phyloP scores from a whole-genome alignment of 768 basidiomycete species.

The Lactifluus piperatus region DNA sequence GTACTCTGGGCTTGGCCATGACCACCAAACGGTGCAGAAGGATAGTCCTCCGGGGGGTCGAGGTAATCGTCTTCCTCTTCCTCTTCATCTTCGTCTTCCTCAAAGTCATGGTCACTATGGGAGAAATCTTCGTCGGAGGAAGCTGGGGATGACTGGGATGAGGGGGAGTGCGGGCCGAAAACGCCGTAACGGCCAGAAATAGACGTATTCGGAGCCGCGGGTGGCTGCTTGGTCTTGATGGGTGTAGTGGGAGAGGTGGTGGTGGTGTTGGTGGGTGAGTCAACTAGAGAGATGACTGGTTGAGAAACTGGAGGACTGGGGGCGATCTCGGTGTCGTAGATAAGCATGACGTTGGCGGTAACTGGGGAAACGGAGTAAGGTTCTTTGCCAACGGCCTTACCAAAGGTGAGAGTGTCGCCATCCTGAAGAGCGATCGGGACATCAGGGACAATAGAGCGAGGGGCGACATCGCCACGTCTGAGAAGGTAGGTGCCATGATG shows the following conservation, averaged over 20 bases:
- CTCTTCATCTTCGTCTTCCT: conserved; percentile 4
- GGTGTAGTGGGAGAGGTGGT: conserved; percentile 1
- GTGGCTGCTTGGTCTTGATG: conserved; percentile 24
- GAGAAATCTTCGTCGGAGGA: conserved; percentile 28
- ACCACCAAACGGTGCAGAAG: neutral
- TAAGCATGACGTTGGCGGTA: conserved; percentile 49
- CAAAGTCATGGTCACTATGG: conserved; percentile 6
- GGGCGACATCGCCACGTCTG: conserved; percentile 40
- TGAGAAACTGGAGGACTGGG: neutral
- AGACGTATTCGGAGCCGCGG: conserved; percentile 26
- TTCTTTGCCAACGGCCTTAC: conserved; percentile 62
- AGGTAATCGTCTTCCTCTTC: conserved; percentile 53
- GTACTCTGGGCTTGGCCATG: conserved; percentile 3
- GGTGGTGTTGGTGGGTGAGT: too few relatives aligned
- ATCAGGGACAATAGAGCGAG: conserved; percentile 45
- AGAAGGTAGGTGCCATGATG: conserved; percentile 71
- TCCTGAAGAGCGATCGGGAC: conserved; percentile 48
- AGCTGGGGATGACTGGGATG: conserved; percentile 35
- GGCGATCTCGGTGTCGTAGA: conserved; percentile 27
- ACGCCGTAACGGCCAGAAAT: conserved; percentile 59
- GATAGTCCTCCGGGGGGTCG: conserved; percentile 25
- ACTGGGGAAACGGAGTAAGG: conserved; percentile 55
- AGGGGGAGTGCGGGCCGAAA: conserved; percentile 31
- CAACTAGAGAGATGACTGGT: conserved; percentile 9
- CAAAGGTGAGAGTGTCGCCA: conserved; percentile 69